Percentiles rank a stretch among this genome's conserved stretches.
phyloP scores from a whole-genome alignment of 495 filamentous ascomycete genomes.

The Podospora appendiculata region DNA sequence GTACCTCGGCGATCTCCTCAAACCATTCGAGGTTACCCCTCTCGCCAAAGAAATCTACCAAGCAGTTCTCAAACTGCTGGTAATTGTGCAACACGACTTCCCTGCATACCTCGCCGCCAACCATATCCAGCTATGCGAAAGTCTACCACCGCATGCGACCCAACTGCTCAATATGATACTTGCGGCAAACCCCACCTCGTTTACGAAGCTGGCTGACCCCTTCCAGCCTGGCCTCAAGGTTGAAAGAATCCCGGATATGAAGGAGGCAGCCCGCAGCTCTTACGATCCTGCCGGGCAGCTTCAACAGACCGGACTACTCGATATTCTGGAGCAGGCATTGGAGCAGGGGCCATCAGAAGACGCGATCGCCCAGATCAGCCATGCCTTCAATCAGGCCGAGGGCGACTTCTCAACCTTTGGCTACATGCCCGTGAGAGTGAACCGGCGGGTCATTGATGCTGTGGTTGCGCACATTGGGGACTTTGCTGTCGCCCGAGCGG shows the following conservation, averaged over 20 bases:
- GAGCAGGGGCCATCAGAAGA: conserved; percentile 55
- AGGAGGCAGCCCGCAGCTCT: conserved; percentile 52
- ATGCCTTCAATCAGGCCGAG: conserved; percentile 51
- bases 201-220: conserved; percentile 73
- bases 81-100: conserved; percentile 88
- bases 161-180: conserved; percentile 88
- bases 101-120: conserved; percentile 87
- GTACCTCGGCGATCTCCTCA: conserved; percentile 74
- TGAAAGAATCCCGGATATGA: conserved; percentile 71
- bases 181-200: conserved; percentile 69
- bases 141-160: conserved; percentile 74
- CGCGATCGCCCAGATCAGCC: conserved; percentile 60
- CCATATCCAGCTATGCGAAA: conserved; percentile 76
- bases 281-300: conserved; percentile 53
- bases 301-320: conserved; percentile 54
- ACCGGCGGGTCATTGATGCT: conserved; percentile 68
- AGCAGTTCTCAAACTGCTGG: conserved; percentile 69
- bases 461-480: conserved; percentile 76
- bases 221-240: conserved; percentile 72
- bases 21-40: conserved; percentile 58
- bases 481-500: conserved; percentile 51
- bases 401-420: conserved; percentile 52
- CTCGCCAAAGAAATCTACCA: conserved; percentile 78
- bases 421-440: conserved; percentile 55
- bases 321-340: conserved; percentile 58